Evolutionary conservation across 495 filamentous ascomycete genomes (phyloP), one percentile per base, ranked within the genome.

Genomic region (Aspergillus bridgeri): DNA sequence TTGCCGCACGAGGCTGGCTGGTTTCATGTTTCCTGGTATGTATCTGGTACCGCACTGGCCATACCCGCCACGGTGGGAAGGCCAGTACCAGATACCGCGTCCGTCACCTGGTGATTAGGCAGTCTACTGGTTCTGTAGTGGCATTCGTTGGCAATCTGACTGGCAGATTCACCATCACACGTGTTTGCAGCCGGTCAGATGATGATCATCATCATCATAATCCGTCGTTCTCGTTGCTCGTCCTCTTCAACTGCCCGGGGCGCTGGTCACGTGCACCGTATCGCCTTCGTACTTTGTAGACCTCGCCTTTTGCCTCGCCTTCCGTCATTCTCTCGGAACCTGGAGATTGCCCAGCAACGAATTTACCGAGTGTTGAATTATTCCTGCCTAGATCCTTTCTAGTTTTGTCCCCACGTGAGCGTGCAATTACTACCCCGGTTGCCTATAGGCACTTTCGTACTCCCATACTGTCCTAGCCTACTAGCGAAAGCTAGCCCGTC

Each of bases 21-120:
- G 33, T 38, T 42, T 11, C 50, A 5, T 21, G 8, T 53, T 64
- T 57, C 52, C 56, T 47, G 58, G 62, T 64, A 64, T 58, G 57
- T 64, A 60, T 55, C 56, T 47, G 58, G 62, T 64, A 64, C 62
- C 51, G 52, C 58, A 54, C 56, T 55, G 52, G 21, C 55, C 54
- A 59, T 48, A 27, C 6, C 48, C 48, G 48, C 47, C 48, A 21
- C 25, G 50, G 44, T 33, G 23, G 42, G 6, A n/a, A 7, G 13
- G 29, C 52, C 60, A 54, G 59, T 64, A 61, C 58, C 48, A 48
- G 42, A 50, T 62, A 62, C 60, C 53, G 18, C n/a, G 15, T 27
- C 25, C 38, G 21, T 13, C 33, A 27, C 25, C n/a, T n/a, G n/a
- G 25, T 27, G 7, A 27, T 3, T 27, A 27, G 25, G 3, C 25